phyloP scores from a whole-genome alignment of 306 rosid species.

The Medicago ruthenica region DNA sequence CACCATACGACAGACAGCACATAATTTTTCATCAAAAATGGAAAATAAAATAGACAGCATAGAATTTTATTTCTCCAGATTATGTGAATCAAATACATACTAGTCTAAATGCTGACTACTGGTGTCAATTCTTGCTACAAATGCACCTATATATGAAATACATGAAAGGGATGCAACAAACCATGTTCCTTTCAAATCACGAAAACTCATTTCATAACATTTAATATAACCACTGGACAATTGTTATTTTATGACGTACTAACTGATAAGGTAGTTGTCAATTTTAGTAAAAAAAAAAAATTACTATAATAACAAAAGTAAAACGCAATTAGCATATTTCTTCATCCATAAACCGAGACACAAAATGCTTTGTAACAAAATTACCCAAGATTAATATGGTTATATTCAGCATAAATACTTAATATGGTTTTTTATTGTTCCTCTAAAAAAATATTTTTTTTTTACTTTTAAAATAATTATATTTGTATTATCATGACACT shows the following conservation, averaged over 20 bases:
- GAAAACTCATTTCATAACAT: slow-evolving; percentile 37
- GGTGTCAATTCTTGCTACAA: neutral
- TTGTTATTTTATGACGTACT: slow-evolving; percentile 34
- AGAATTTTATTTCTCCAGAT: neutral
- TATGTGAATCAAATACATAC: neutral
- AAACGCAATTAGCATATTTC: slow-evolving; percentile 14
- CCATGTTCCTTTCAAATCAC: slow-evolving; percentile 42
- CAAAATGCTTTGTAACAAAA: neutral
- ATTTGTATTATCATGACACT: neutral
- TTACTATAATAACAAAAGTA: neutral
- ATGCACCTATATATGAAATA: neutral
- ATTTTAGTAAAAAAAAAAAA: neutral
- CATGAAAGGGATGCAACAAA: slow-evolving; percentile 26
- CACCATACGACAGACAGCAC: neutral
- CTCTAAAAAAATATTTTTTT: neutral
- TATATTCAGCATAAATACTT: slow-evolving; percentile 6
- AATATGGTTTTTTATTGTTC: too few species aligned
- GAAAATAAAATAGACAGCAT: slow-evolving; percentile 3
- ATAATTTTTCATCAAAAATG: neutral
- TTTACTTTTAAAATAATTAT: neutral
- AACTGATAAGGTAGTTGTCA: slow-evolving; percentile 32
- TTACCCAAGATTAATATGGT: neutral
- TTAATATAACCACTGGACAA: slow-evolving; percentile 5
- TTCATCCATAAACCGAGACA: neutral
- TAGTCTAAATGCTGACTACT: neutral